Percentiles rank a stretch among this genome's conserved stretches.
Evolutionary conservation across 495 filamentous ascomycete species (phyloP).

Genomic region (Daldinia childiae): DNA sequence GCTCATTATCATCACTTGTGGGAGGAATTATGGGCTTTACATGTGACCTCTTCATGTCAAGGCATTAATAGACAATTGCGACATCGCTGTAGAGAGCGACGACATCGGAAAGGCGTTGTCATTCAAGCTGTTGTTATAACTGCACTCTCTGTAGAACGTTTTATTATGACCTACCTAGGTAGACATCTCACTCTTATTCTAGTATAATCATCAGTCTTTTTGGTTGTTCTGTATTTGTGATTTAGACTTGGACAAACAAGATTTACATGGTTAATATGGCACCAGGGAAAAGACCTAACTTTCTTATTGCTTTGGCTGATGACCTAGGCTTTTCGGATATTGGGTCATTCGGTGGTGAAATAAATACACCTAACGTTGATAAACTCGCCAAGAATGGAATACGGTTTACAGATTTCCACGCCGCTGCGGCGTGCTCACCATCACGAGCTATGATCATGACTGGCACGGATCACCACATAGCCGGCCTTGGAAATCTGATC

Average conservation of each 20-base stretch:
- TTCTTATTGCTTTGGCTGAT: conserved; percentile 70
- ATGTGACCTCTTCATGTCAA: conserved; percentile 4
- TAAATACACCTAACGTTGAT: conserved; percentile 69
- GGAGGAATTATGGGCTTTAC: conserved; percentile 10
- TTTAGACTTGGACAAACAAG: not conserved
- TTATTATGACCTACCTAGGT: not conserved
- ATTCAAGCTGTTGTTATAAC: not conserved
- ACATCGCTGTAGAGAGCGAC: conserved; percentile 32
- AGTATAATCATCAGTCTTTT: not conserved
- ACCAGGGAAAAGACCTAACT: conserved; percentile 58
- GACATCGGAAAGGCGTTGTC: conserved; percentile 16
- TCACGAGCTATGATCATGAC: conserved; percentile 69
- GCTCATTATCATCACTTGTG: conserved; percentile 18
- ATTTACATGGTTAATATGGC: conserved; percentile 27
- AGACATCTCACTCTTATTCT: not conserved
- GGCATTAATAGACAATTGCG: conserved; percentile 22
- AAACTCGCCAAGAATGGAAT: conserved; percentile 63
- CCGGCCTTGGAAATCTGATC: conserved; percentile 58
- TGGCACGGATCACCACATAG: conserved; percentile 64
- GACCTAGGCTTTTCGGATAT: conserved; percentile 72
- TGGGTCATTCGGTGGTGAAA: conserved; percentile 69
- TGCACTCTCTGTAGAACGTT: not conserved
- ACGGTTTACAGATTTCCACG: conserved; percentile 70
- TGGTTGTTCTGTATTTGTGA: not conserved
- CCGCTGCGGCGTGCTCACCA: conserved; percentile 71